Percentiles rank a stretch among this genome's conserved stretches.
phyloP scores from a whole-genome alignment of 2,329 filamentous ascomycete genomes.

The Sporothrix schenckii region DNA sequence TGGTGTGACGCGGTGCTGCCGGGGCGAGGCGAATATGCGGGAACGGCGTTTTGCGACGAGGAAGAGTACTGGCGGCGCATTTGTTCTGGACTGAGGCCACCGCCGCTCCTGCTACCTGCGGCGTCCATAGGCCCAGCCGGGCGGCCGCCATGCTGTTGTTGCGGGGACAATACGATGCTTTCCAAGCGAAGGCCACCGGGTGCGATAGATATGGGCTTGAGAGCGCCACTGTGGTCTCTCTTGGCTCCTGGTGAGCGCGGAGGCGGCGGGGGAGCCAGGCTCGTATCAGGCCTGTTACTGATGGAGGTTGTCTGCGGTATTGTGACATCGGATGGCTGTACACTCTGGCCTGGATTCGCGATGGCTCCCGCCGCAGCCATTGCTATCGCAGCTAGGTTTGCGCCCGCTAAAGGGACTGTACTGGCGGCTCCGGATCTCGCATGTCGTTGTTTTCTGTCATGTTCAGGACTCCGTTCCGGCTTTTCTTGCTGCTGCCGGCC shows the following conservation, averaged over 20 bases:
- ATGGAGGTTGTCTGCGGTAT: background rate
- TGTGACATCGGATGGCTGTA: background rate
- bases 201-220: slow-evolving; percentile 42
- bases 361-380: background rate
- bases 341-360: background rate
- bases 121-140: background rate
- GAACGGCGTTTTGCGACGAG: background rate
- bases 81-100: background rate
- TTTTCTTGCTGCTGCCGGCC: background rate
- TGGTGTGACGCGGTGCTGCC: slow-evolving; percentile 6
- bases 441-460: background rate
- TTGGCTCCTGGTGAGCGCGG: slow-evolving; percentile 14
- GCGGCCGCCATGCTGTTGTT: background rate
- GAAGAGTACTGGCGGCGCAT: slow-evolving; percentile 16
- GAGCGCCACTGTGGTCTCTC: slow-evolving; percentile 30
- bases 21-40: slow-evolving; percentile 5
- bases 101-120: slow-evolving; percentile 11
- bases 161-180: background rate
- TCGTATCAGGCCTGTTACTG: background rate
- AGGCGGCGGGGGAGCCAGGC: background rate
- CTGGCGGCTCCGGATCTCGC: background rate
- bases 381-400: background rate
- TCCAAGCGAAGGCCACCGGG: slow-evolving; percentile 37
- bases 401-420: background rate
- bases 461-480: background rate